Evolutionary conservation across 1,139 yeast species (phyloP), one percentile per base, ranked within the genome.

Genomic region (Geotrichum phurueaensis): DNA sequence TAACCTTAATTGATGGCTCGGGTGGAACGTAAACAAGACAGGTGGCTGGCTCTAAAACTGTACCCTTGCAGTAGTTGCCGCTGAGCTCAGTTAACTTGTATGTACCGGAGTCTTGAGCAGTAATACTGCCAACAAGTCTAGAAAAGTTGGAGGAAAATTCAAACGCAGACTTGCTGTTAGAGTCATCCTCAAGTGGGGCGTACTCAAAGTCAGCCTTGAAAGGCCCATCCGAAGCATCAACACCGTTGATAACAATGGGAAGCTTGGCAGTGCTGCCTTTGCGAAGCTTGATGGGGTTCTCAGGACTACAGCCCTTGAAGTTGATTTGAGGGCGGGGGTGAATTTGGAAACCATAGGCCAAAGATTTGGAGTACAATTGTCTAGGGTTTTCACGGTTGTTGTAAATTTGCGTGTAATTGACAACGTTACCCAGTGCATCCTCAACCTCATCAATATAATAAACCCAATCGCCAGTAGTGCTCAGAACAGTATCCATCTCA

Each of bases 401-500:
- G 56, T 67, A 65, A 22, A 69, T 63, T 23, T 62, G 64, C 1
- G 79, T 79, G 67, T 84, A 89, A 60, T 81, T 79, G 60, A 84
- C 81, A 1, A 75, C 66, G 67, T 89, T 89, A 0, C 97, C 97
- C 63, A 89, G 77, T 1, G 87, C 87, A 73, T 92, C 97, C 10
- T 80, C 79, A 6, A 91, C 81, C 64, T 83, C 84, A 53, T 84
- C 82, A 52, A 92, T 79, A 57, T 83, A 83, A 69, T 88, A 90
- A 48, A 82, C 79, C 71, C 89, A 80, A 23, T 75, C 76, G 15
- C 96, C 96, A 6, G 83, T 75, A 23, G 78, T 75, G 15, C 77
- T 76, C 47, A 83, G 59, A 12, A 77, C 73, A n/a, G 80, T 75
- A 59, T 81, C 83, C 61, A 84, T 69, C 27, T 80, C 80, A 33